Conservation (phyloP, 2,329 filamentous ascomycete genomes). For the Colletotrichum paranaense region DNA sequence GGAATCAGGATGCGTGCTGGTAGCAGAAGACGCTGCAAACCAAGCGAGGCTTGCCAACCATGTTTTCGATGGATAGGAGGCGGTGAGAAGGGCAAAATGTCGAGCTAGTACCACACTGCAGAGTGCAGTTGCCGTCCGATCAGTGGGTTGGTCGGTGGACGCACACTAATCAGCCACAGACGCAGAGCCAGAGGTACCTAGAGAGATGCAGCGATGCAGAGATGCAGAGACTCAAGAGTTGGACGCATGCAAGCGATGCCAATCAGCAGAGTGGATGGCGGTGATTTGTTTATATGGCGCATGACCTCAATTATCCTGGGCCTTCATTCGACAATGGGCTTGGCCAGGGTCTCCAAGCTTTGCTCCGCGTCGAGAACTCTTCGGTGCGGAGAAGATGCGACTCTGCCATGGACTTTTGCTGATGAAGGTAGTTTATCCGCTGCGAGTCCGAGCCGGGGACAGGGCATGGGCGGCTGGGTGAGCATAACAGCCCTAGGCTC, state of each 20-base stretch:
- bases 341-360: conserved; percentile 27
- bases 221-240: background rate
- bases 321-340: background rate
- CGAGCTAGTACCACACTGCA: background rate
- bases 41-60: background rate
- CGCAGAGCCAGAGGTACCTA: background rate
- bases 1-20: background rate
- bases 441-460: conserved; percentile 7
- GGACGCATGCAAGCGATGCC: conserved; percentile 15
- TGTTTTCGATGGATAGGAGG: background rate
- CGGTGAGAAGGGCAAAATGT: background rate
- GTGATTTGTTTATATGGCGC: conserved; percentile 16
- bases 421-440: conserved; percentile 33
- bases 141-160: background rate
- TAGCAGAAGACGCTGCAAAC: background rate
- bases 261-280: conserved; percentile 5
- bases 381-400: conserved; percentile 32
- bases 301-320: conserved; percentile 5
- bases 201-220: background rate
- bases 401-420: conserved; percentile 27
- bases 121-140: background rate
- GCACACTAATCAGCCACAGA: conserved; percentile 11
- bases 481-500: background rate
- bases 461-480: conserved; percentile 7
- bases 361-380: conserved; percentile 24